phyloP scores from a whole-genome alignment of 257 asterid genomes.

The Dorcoceras hygrometricum region DNA sequence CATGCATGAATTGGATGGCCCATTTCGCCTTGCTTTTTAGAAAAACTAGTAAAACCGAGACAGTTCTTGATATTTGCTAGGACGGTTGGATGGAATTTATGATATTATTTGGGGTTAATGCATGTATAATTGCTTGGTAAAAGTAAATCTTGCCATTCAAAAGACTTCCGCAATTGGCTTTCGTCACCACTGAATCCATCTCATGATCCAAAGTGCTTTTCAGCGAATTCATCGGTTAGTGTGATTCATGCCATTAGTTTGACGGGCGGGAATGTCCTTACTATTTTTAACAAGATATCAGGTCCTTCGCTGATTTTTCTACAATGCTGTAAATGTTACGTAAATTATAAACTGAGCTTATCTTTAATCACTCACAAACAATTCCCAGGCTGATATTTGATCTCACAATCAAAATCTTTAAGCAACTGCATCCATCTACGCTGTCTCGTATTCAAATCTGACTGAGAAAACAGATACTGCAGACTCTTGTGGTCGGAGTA shows the following conservation, averaged over 20 bases:
- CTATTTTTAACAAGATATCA: not conserved
- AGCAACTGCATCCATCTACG: too few species aligned
- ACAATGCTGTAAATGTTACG: too few species aligned
- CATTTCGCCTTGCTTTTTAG: not conserved
- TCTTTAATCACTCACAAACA: too few species aligned
- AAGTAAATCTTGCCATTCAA: not conserved
- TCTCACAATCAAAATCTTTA: too few species aligned
- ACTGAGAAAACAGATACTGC: too few species aligned
- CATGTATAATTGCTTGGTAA: not conserved
- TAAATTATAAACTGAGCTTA: too few species aligned
- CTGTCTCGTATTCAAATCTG: too few species aligned
- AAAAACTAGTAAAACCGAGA: not conserved
- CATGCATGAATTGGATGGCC: not conserved
- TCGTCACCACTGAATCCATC: not conserved
- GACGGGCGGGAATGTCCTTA: not conserved
- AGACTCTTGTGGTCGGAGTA: too few species aligned
- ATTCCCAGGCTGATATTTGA: too few species aligned
- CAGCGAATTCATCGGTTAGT: too few species aligned
- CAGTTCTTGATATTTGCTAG: not conserved
- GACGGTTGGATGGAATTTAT: not conserved
- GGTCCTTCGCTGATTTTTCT: not conserved
- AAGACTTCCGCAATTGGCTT: not conserved
- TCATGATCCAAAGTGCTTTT: not conserved
- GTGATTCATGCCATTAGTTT: not conserved
- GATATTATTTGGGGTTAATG: too few species aligned